Evolutionary conservation across 345 rosid species (phyloP).

Genomic region (Ceriops tagal): DNA sequence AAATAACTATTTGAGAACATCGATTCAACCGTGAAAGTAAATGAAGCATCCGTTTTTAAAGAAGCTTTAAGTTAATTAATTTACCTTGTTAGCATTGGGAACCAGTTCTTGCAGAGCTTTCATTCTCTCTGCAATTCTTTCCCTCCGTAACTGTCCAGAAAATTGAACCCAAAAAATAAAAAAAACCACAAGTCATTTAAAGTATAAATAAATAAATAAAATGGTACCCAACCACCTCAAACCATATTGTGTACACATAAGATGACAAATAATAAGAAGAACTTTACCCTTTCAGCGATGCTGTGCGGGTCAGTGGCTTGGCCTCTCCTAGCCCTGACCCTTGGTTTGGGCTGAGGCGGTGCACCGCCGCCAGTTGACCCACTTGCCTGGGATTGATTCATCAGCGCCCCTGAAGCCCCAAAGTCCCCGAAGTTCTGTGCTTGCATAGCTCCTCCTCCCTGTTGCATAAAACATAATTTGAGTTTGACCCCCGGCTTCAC

Average conservation of each 20-base stretch:
- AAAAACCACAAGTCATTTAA: not conserved
- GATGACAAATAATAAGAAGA: not conserved
- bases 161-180: not conserved
- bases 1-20: too few species aligned
- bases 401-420: constrained; percentile 39
- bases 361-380: constrained; percentile 50
- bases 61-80: too few species aligned
- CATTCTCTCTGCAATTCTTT: constrained; percentile 98
- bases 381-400: constrained; percentile 45
- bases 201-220: too few species aligned
- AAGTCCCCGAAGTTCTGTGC: constrained; percentile 39
- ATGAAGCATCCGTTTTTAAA: too few species aligned
- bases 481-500: constrained; percentile 12
- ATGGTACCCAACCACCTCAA: too few species aligned
- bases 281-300: constrained; percentile 80
- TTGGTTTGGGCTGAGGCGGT: constrained; percentile 65
- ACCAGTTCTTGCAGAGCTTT: constrained; percentile 96
- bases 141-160: constrained; percentile 70
- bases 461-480: not conserved
- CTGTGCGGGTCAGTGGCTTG: constrained; percentile 99
- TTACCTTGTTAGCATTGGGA: constrained; percentile 95
- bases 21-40: too few species aligned
- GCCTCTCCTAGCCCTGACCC: constrained; percentile 90
- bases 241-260: too few species aligned
- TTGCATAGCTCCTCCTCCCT: constrained; percentile 27